Conservation (phyloP, 768 basidiomycete genomes). For the Imleria badia region DNA sequence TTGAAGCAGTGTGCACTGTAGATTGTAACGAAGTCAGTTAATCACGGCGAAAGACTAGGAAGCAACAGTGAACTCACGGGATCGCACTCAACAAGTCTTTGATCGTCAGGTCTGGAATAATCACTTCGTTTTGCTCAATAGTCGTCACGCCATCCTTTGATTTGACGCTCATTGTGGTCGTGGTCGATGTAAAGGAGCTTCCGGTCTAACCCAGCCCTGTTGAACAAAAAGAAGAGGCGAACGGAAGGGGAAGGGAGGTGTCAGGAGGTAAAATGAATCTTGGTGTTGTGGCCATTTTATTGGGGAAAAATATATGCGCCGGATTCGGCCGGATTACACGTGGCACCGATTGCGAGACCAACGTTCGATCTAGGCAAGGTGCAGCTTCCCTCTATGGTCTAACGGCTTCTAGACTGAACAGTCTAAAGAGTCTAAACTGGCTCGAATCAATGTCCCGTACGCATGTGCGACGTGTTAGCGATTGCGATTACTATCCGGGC, state of each 20-base stretch:
- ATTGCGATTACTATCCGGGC: not conserved
- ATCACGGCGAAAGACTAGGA: not conserved
- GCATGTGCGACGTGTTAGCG: not conserved
- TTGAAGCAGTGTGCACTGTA: constrained; percentile 82
- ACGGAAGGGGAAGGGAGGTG: not conserved
- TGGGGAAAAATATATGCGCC: constrained; percentile 18
- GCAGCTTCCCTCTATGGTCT: too few relatives aligned
- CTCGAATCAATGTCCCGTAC: not conserved
- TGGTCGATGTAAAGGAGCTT: constrained; percentile 4
- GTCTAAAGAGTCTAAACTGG: too few relatives aligned
- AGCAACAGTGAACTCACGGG: constrained; percentile 54
- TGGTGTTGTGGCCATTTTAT: constrained; percentile 23
- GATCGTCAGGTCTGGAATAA: constrained; percentile 82
- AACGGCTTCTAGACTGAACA: too few relatives aligned
- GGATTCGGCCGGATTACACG: constrained; percentile 30
- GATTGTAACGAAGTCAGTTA: not conserved
- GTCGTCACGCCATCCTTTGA: constrained; percentile 23
- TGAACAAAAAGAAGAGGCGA: not conserved
- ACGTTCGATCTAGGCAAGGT: too few relatives aligned
- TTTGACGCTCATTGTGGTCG: constrained; percentile 21
- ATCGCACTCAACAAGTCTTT: constrained; percentile 85
- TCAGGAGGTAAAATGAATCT: not conserved
- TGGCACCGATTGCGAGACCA: not conserved
- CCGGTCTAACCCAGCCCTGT: constrained; percentile 5
- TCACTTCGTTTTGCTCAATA: constrained; percentile 56